Evolutionary conservation across 768 basidiomycete genomes (phyloP).

Genomic region (Cubamyces sp.): DNA sequence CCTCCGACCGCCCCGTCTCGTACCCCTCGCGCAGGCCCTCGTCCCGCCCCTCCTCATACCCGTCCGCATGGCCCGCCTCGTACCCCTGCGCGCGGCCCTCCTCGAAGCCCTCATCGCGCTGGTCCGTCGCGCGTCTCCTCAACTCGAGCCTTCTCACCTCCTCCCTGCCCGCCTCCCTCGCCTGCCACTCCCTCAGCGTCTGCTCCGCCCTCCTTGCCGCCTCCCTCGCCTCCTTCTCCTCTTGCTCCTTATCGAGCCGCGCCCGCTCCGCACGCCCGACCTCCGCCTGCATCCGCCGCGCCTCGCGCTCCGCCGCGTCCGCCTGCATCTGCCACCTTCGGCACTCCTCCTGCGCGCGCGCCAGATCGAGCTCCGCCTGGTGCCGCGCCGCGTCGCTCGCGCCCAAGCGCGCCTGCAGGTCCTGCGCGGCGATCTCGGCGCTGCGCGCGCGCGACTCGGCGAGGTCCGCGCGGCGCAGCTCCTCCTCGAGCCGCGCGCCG

Average conservation of each 20-base stretch:
- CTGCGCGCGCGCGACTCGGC: constrained; percentile 53
- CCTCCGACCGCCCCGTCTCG: constrained; percentile 30
- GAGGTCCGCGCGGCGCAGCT: constrained; percentile 57
- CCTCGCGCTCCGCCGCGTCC: constrained; percentile 48
- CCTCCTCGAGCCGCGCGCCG: constrained; percentile 57
- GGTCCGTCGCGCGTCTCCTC: constrained; percentile 48
- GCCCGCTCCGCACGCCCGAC: constrained; percentile 43
- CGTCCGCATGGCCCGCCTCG: constrained; percentile 49
- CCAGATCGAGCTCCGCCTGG: constrained; percentile 42
- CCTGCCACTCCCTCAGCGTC: constrained; percentile 49
- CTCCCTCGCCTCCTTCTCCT: constrained; percentile 47
- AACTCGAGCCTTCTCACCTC: constrained; percentile 46
- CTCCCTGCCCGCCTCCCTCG: constrained; percentile 46
- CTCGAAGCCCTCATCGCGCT: constrained; percentile 37
- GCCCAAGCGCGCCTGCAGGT: constrained; percentile 42
- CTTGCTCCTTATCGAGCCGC: constrained; percentile 48
- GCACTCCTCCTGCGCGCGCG: constrained; percentile 48
- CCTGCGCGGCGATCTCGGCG: constrained; percentile 53
- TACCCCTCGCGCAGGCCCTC: constrained; percentile 40
- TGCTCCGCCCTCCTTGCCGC: constrained; percentile 46
- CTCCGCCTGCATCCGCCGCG: constrained; percentile 43
- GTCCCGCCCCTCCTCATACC: constrained; percentile 44
- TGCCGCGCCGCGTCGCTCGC: constrained; percentile 48
- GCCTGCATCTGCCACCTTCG: constrained; percentile 51
- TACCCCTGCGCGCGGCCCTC: constrained; percentile 51